Evolutionary conservation across 1,284 basidiomycete species (phyloP), one percentile per base, ranked within the genome.

Genomic region (Pseudozyma flocculosa): DNA sequence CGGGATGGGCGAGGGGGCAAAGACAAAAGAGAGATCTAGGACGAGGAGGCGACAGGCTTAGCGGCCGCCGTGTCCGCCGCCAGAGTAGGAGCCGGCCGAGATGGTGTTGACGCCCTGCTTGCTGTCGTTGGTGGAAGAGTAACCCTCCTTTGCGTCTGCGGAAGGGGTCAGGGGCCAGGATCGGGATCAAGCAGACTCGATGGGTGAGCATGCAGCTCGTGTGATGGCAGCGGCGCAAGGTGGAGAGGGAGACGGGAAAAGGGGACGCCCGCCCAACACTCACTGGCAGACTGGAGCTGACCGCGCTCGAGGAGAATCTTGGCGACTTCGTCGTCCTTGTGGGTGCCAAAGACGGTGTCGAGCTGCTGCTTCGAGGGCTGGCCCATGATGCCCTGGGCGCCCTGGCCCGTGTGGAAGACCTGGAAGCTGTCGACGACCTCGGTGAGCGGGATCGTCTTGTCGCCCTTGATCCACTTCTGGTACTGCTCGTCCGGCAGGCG

Each of bases 361-460:
- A 80, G 70, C 40, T 75, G 63, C 56, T 80, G 79, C 63, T 80
- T 79, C 21, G 67, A 72, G n/a, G 78, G 66, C 15, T 75, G 62
- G 39, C 70, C 68, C 49, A 80, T 62, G 54, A 79, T 64, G n/a
- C 79, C 79, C 59, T 80, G 79, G 17, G 72, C 64, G 24, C 78
- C 79, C 43, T 76, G 74, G 40, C 72, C 78, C 10, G 78, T 71
- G 68, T 74, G 70, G 72, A 80, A 79, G 54, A 80, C 64, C 43
- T 79, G 73, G 61, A 80, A 80, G 15, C 68, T 50, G 43, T 79
- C 78, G 40, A 80, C 78, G 11, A 80, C 75, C 29, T 78, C 75
- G 18, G 74, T 70, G 34, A 80, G 72, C 5, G 79, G 78, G 53
- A 80, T 79, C 22, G 78, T 75, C 57, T 65, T 57, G 68, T 77